Percentiles rank a stretch among this genome's conserved stretches.
Evolutionary conservation across 129 eudicot species (phyloP).

Genomic region (Centrapalus pauciflorus): DNA sequence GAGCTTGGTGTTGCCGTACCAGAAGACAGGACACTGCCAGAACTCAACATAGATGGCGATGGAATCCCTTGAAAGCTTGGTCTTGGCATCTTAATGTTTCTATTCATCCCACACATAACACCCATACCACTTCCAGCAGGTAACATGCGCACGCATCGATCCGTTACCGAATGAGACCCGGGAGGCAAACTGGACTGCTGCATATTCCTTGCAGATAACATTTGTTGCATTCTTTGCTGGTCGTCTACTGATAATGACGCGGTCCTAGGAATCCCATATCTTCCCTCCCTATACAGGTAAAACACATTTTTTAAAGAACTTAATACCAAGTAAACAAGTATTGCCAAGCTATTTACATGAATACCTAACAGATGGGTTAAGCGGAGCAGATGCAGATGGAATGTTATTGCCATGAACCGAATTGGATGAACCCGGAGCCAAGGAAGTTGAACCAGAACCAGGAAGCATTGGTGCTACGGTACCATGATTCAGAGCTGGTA

Average conservation of each 20-base stretch:
- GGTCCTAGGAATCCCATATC: slow-evolving; percentile 69
- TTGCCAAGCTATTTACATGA: background rate
- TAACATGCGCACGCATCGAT: slow-evolving; percentile 57
- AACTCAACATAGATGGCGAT: slow-evolving; percentile 47
- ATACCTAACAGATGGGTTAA: slow-evolving; percentile 64
- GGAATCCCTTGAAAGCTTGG: slow-evolving; percentile 68
- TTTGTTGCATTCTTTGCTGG: slow-evolving; percentile 75
- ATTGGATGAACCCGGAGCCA: slow-evolving; percentile 47
- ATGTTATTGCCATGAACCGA: slow-evolving; percentile 50
- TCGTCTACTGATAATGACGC: slow-evolving; percentile 68
- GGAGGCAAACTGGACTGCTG: slow-evolving; percentile 54
- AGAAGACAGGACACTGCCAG: slow-evolving; percentile 43
- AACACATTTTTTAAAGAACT: slow-evolving; percentile 14
- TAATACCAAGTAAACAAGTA: background rate
- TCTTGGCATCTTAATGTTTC: slow-evolving; percentile 61
- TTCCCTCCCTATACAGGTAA: slow-evolving; percentile 48
- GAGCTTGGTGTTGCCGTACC: slow-evolving; percentile 45
- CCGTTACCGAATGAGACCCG: slow-evolving; percentile 60
- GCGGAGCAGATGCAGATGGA: slow-evolving; percentile 45
- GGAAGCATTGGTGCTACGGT: slow-evolving; percentile 44
- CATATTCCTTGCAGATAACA: slow-evolving; percentile 60
- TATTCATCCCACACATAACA: slow-evolving; percentile 47
- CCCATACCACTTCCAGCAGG: slow-evolving; percentile 70
- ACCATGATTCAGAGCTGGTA: slow-evolving; percentile 48
- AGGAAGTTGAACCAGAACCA: slow-evolving; percentile 35